phyloP scores from a whole-genome alignment of 2,329 filamentous ascomycete species.

The Colletotrichum falcatum region DNA sequence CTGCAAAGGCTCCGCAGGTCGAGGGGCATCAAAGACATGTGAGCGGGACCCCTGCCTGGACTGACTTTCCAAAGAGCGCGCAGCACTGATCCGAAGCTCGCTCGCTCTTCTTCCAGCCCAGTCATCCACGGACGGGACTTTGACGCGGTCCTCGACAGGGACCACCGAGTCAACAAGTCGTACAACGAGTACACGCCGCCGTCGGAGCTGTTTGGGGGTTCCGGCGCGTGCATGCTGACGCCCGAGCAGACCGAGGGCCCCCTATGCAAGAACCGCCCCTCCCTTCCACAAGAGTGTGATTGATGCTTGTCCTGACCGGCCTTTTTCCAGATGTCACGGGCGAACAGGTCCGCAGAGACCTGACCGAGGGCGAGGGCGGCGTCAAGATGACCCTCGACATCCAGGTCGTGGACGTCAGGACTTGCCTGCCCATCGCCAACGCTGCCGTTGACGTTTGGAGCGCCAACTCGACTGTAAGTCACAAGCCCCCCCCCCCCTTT shows the following conservation, averaged over 20 bases:
- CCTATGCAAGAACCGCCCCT: slow-evolving; percentile 48
- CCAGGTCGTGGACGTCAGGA: slow-evolving; percentile 43
- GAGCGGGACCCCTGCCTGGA: no score
- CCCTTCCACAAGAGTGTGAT: no score
- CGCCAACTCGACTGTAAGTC: slow-evolving; percentile 50
- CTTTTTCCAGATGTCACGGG: slow-evolving; percentile 38
- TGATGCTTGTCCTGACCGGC: background rate
- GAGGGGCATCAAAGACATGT: background rate
- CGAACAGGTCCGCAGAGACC: slow-evolving; percentile 41
- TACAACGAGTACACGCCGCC: slow-evolving; percentile 49
- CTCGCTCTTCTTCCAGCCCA: background rate
- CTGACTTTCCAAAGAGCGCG: background rate
- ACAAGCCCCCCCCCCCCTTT: no score
- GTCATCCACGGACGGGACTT: slow-evolving; percentile 47
- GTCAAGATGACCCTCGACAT: slow-evolving; percentile 43
- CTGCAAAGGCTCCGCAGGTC: background rate
- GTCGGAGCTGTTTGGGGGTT: slow-evolving; percentile 53
- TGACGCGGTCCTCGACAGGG: slow-evolving; percentile 49
- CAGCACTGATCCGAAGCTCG: background rate
- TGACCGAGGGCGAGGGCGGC: slow-evolving; percentile 41
- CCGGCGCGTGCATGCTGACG: slow-evolving; percentile 59
- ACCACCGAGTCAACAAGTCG: slow-evolving; percentile 53
- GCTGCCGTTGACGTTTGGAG: slow-evolving; percentile 43
- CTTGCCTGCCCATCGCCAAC: slow-evolving; percentile 40
- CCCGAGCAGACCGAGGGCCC: slow-evolving; percentile 65